Conservation (phyloP, 805 yeast species). For the Saturnispora dispora region DNA sequence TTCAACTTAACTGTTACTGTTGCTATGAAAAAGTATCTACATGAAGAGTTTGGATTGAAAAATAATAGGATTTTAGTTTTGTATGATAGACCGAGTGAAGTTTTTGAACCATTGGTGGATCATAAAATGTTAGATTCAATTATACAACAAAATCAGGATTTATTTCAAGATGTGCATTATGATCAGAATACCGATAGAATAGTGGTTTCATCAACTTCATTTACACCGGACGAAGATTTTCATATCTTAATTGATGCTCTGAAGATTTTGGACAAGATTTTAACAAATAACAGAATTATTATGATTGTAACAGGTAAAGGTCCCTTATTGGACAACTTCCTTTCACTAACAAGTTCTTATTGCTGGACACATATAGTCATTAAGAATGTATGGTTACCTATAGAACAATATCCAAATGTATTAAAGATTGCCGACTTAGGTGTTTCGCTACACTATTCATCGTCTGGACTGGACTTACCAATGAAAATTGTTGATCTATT, state of each 20-base stretch:
- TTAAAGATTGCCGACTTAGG: constrained; percentile 78
- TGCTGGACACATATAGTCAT: constrained; percentile 42
- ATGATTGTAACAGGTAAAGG: constrained; percentile 97
- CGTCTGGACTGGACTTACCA: constrained; percentile 90
- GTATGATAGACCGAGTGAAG: constrained; percentile 78
- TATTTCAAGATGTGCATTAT: constrained; percentile 23
- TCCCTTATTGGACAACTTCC: constrained; percentile 53
- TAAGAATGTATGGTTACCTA: constrained; percentile 64
- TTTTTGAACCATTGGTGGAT: constrained; percentile 45
- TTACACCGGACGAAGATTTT: constrained; percentile 93
- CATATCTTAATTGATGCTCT: constrained; percentile 60
- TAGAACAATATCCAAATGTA: constrained; percentile 71
- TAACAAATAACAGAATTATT: constrained; percentile 32
- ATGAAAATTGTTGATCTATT: constrained; percentile 96
- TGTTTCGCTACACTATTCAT: constrained; percentile 80
- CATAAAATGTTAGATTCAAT: constrained; percentile 24
- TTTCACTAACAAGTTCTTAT: constrained; percentile 13
- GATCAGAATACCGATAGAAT: constrained; percentile 40
- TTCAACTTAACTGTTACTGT: constrained; percentile 74
- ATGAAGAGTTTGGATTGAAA: constrained; percentile 44
- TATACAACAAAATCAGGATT: constrained; percentile 27
- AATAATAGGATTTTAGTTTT: constrained; percentile 47
- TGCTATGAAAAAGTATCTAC: constrained; percentile 56
- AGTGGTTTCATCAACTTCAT: constrained; percentile 83
- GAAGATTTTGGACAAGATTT: constrained; percentile 41